A percentile compares a stretch with the other conserved stretches of the same genome.
Evolutionary conservation across 768 basidiomycete genomes (phyloP).

Genomic region (Podaxis rugospora): DNA sequence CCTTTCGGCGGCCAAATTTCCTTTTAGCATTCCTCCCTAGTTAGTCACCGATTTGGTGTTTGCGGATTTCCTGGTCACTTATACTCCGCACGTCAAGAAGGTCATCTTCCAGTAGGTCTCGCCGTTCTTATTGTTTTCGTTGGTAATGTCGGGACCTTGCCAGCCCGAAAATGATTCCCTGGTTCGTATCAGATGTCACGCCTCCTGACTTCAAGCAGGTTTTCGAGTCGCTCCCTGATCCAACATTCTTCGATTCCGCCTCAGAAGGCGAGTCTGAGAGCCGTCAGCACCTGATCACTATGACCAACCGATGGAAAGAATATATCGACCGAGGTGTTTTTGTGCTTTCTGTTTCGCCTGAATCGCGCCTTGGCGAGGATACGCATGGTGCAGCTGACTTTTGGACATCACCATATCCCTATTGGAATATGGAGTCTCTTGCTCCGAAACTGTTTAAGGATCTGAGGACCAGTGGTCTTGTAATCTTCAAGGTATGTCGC

Average conservation of each 20-base stretch:
- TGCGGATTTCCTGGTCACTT: conserved; percentile 88
- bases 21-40: conserved; percentile 30
- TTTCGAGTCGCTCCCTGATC: conserved; percentile 53
- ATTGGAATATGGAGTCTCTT: conserved; percentile 63
- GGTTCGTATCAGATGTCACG: conserved; percentile 96
- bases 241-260: conserved; percentile 53
- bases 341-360: conserved; percentile 60
- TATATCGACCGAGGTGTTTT: conserved; percentile 75
- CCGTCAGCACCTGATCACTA: conserved; percentile 41
- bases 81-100: conserved; percentile 75
- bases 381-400: conserved; percentile 37
- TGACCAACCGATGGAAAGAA: conserved; percentile 68
- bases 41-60: conserved; percentile 92
- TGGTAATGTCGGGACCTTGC: not conserved
- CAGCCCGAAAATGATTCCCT: conserved; percentile 92
- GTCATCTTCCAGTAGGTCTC: conserved; percentile 85
- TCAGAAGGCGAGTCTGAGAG: conserved; percentile 14
- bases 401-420: conserved; percentile 74
- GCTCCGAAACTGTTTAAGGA: conserved; percentile 47
- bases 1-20: not conserved
- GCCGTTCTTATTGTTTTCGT: not conserved
- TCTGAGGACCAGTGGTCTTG: conserved; percentile 56
- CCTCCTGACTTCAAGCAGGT: conserved; percentile 74
- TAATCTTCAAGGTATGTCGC: conserved; percentile 72
- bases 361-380: conserved; percentile 49